Evolutionary conservation across 2,329 filamentous ascomycete species (phyloP).

Genomic region (Chrysoporthe deuterocubensis): DNA sequence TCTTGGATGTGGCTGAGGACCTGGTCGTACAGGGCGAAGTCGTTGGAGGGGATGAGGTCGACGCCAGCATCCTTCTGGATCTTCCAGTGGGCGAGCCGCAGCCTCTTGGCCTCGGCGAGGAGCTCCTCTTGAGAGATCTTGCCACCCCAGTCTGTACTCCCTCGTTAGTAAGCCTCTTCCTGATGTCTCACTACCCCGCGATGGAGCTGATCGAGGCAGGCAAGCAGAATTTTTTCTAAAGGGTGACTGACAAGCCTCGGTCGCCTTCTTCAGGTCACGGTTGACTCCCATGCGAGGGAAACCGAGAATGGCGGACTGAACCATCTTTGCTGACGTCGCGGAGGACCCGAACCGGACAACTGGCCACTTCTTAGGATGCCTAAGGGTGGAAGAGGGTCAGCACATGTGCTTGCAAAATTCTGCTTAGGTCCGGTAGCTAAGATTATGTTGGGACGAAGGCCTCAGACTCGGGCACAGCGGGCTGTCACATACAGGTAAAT

Average conservation of each 20-base stretch:
- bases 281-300: conserved; percentile 99
- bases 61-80: conserved; percentile 99
- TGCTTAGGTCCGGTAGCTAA: not conserved
- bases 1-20: conserved; percentile 98
- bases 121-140: conserved; percentile 93
- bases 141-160: conserved; percentile 72
- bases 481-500: conserved; percentile 13
- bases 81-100: conserved; percentile 97
- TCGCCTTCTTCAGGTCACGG: conserved; percentile 99
- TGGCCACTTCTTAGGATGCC: conserved; percentile 22
- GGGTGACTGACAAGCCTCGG: conserved; percentile 76
- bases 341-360: conserved; percentile 25
- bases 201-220: not conserved
- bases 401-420: not conserved
- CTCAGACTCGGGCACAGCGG: conserved; percentile 1
- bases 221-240: conserved; percentile 39
- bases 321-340: conserved; percentile 52
- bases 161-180: conserved; percentile 23
- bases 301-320: conserved; percentile 81
- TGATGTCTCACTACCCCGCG: conserved; percentile 25
- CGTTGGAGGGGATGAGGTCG: conserved; percentile 97
- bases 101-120: conserved; percentile 92
- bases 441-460: not conserved
- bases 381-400: conserved; percentile 16
- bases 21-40: conserved; percentile 99